Evolutionary conservation across 2,329 filamentous ascomycete genomes (phyloP), one percentile per base, ranked within the genome.

Genomic region (Pseudonectria foliicola): DNA sequence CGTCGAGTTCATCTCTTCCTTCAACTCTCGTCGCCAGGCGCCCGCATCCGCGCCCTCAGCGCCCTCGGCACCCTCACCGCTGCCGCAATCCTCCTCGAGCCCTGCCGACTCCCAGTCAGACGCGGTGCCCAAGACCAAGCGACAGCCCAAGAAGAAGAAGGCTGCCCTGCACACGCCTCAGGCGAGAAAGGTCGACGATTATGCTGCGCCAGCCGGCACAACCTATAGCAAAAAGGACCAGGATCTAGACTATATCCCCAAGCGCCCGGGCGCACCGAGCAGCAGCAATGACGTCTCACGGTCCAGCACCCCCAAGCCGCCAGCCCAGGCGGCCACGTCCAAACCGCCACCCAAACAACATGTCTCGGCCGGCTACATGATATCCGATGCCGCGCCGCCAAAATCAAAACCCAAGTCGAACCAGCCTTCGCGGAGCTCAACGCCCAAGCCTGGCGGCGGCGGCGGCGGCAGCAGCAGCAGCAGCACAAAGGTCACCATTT

Each of bases 1-100:
- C 27, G 65, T 88, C 42, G 82, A 88, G 50, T 92, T 87, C 56
- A 80, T 89, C 44, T 77, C 85, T 1, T 81, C 80, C 13, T 90
- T 90, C 57, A 96, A 95, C 56, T 75, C 80, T 3, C 76, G 68
- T 13, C 63, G 77, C 33, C 61, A 69, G 46, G 67, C 67, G 13
- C 66, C 66, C 1, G 57, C 52, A 7, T 39, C 55, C 2, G 38
- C 49, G 3, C 28, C 52, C 3, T 21, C 44, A 8, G 39, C 42
- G 4, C 39, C 45, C 7, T 42, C 49, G 5, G 33, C 49, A 14
- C 40, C 56, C 2, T 44, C 52, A 23, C 54, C 25, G 33, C 53
- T 30, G 43, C 42, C n/a, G 38, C 40, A 12, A 34, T 34, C 28
- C 24, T 10, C 10, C 13, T 23, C 41, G 31, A 34, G 13, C 18